Conservation (phyloP, 179 eudicot genomes). For the Beta corolliflora region DNA sequence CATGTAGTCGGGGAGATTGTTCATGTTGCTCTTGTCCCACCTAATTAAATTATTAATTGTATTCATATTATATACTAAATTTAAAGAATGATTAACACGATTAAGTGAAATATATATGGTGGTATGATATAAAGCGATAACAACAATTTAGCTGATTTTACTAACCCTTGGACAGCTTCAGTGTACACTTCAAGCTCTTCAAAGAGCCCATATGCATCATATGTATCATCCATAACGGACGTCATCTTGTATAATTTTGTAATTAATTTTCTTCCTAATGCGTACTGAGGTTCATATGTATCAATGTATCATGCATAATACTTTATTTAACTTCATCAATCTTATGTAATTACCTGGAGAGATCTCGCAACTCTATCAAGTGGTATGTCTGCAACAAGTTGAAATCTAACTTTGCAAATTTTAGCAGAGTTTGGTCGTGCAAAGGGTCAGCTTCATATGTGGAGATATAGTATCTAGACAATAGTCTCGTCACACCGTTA, state of each 20-base stretch:
- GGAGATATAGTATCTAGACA: constrained; percentile 33
- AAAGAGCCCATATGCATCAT: constrained; percentile 44
- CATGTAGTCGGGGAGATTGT: constrained; percentile 48
- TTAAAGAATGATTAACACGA: no score
- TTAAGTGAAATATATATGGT: not conserved
- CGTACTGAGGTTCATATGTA: constrained; percentile 28
- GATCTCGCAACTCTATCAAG: constrained; percentile 32
- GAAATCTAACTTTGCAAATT: constrained; percentile 47
- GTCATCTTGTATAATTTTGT: constrained; percentile 29
- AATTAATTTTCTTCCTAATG: constrained; percentile 27
- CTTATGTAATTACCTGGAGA: not conserved
- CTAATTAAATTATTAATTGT: constrained; percentile 14
- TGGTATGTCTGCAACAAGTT: constrained; percentile 42
- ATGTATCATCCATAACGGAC: constrained; percentile 33
- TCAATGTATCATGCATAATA: no score
- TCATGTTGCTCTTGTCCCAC: constrained; percentile 39
- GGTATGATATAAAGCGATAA: not conserved
- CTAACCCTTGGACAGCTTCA: constrained; percentile 39
- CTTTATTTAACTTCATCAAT: no score
- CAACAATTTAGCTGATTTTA: not conserved
- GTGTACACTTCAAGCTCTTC: constrained; percentile 49
- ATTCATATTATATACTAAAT: not conserved
- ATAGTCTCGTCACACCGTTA: constrained; percentile 32
- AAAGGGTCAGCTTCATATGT: constrained; percentile 18
- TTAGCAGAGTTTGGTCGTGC: constrained; percentile 24